Evolutionary conservation across 2,329 filamentous ascomycete species (phyloP), one percentile per base, ranked within the genome.

Genomic region (Xylariomycetidae sp.): DNA sequence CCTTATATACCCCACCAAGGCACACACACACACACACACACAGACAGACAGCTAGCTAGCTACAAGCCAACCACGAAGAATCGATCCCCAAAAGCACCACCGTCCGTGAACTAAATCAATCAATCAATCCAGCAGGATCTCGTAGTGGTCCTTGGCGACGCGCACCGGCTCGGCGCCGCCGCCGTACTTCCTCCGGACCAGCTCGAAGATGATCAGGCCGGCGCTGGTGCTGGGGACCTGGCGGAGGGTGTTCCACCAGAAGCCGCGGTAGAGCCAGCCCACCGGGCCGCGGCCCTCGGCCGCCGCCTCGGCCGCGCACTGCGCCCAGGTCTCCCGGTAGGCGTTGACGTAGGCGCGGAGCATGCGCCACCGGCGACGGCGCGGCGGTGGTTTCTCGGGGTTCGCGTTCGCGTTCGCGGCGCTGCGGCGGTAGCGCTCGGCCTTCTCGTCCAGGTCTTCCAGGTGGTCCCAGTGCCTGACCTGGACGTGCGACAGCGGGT

Each of bases 181-280:
- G 2, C 79, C 79, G 46, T 86, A 88, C 58, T 85, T 85, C 22
- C 82, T 67, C 36, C 84, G 65, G 23, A 87, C 76, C 27, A 89
- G 53, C 59, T 89, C 84, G 53, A 89, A 89, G 14, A 86, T 84
- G 45, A 89, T 85, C 38, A 89, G 54, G 0, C 82, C 84, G 0
- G 83, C 83, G 39, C 79, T 83, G 2, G 84, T 88, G 52, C 81
- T 85, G 0, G 84, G 84, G 2, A 85, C 80, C 58, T 87, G 82
- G 5, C 80, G 67, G 32, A 87, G 70, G 1, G 83, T 83, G 34
- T 72, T 79, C 72, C 74, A 75, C 68, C 82, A 77, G 54, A 88
- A 87, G 10, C 78, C 81, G 5, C 74, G 67, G 51, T 83, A 89
- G 5, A 88, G 57, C 72, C 82, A 88, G 10, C 61, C 65, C 15